Evolutionary conservation across 768 basidiomycete species (phyloP).

Genomic region (Lentinus tigrinus): DNA sequence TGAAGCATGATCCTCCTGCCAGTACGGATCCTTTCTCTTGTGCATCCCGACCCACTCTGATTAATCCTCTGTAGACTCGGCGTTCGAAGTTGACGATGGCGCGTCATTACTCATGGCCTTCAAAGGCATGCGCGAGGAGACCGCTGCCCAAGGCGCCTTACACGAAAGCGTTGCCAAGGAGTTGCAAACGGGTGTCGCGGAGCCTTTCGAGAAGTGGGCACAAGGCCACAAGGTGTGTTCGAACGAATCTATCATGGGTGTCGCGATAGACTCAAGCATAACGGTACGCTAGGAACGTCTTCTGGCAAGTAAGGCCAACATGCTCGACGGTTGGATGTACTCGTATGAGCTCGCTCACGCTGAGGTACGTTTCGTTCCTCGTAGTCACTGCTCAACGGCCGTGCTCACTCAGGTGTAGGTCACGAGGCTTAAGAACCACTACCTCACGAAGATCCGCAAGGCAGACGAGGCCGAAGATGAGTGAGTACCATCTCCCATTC

Average conservation of each 20-base stretch:
- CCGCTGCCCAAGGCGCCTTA: constrained; percentile 65
- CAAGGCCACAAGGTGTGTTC: constrained; percentile 60
- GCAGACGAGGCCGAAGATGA: constrained; percentile 95
- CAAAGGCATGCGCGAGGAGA: constrained; percentile 76
- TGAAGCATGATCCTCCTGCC: constrained; percentile 51
- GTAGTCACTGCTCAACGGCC: not conserved
- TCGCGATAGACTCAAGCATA: not conserved
- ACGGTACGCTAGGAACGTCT: constrained; percentile 53
- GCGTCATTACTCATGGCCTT: constrained; percentile 80
- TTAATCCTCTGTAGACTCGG: constrained; percentile 41
- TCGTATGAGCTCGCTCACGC: constrained; percentile 68
- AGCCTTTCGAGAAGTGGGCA: constrained; percentile 83
- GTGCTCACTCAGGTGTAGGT: constrained; percentile 32
- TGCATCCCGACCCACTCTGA: not conserved
- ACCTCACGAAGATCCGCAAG: constrained; percentile 72
- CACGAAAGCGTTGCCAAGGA: constrained; percentile 75
- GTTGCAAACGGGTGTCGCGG: constrained; percentile 69
- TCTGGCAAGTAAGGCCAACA: constrained; percentile 42
- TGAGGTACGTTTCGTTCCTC: constrained; percentile 45
- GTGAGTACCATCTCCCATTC: constrained; percentile 50
- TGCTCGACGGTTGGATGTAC: constrained; percentile 66
- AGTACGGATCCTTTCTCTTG: constrained; percentile 33
- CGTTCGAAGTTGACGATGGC: constrained; percentile 80
- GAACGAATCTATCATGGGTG: not conserved
- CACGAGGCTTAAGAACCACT: constrained; percentile 70